A percentile compares a stretch with the other conserved stretches of the same genome.
Conservation (phyloP, 106 monocot genomes). For the Dendrobium chrysotoxum region DNA sequence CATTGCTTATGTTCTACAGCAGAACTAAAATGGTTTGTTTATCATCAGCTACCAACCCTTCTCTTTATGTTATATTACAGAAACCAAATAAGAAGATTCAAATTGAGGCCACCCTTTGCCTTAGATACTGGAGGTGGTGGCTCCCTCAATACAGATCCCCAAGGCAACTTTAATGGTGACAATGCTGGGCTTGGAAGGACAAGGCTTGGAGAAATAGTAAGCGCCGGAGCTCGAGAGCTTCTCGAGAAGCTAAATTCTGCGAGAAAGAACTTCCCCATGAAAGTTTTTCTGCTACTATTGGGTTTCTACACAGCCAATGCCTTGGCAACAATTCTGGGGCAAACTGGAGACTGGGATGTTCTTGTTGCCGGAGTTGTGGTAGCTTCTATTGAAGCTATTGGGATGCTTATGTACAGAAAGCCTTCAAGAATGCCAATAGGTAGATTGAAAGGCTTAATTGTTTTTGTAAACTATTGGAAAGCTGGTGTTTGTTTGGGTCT, state of each 20-base stretch:
- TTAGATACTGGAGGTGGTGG: conserved; percentile 61
- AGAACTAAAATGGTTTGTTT: neutral
- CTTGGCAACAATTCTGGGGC: conserved; percentile 86
- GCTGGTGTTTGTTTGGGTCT: conserved; percentile 93
- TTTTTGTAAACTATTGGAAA: conserved; percentile 91
- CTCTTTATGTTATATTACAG: neutral
- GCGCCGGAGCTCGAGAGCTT: conserved; percentile 52
- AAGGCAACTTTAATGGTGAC: conserved; percentile 31
- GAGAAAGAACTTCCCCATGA: conserved; percentile 74
- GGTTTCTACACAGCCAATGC: conserved; percentile 98
- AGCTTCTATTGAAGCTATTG: conserved; percentile 87
- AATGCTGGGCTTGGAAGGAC: conserved; percentile 48
- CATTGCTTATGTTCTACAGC: neutral
- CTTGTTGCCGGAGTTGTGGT: conserved; percentile 89
- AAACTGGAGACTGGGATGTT: conserved; percentile 98
- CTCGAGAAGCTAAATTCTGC: conserved; percentile 66
- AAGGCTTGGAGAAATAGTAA: conserved; percentile 61
- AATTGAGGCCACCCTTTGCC: conserved; percentile 42
- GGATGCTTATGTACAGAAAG: conserved; percentile 88
- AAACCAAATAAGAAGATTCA: conserved; percentile 3
- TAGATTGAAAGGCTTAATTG: conserved; percentile 48
- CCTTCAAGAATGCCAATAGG: conserved; percentile 30
- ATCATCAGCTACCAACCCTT: neutral
- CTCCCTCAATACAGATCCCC: conserved; percentile 10
- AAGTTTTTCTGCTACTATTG: conserved; percentile 85